Conservation (phyloP, 1,139 yeast genomes). For the Suhomyces ambrosiae region DNA sequence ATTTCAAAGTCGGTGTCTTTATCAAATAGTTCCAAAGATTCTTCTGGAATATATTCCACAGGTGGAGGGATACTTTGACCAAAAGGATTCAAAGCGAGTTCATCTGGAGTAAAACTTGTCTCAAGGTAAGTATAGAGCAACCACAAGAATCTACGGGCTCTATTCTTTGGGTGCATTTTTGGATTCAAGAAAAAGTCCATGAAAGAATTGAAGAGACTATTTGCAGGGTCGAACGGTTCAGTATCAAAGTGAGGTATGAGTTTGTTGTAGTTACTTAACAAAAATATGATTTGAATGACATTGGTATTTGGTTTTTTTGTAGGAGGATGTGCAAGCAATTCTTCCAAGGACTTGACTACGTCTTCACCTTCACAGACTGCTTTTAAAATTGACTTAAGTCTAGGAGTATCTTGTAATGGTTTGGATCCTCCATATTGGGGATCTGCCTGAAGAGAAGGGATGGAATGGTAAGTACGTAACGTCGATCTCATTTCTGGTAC, state of each 20-base stretch:
- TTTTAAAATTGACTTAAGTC: constrained; percentile 85
- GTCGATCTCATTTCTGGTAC: constrained; percentile 97
- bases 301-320: constrained; percentile 48
- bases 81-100: constrained; percentile 65
- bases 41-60: constrained; percentile 41
- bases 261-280: constrained; percentile 66
- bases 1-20: constrained; percentile 72
- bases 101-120: constrained; percentile 59
- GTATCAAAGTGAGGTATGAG: constrained; percentile 34
- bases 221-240: constrained; percentile 8
- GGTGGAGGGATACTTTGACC: constrained; percentile 54
- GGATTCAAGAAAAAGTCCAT: constrained; percentile 68
- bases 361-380: constrained; percentile 62
- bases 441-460: constrained; percentile 82
- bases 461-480: constrained; percentile 87
- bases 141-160: constrained; percentile 83
- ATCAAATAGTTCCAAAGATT: constrained; percentile 51
- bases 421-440: constrained; percentile 56
- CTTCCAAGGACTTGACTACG: constrained; percentile 50
- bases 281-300: constrained; percentile 73
- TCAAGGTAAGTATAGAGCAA: constrained; percentile 77
- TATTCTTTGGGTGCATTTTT: constrained; percentile 54
- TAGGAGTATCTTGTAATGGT: constrained; percentile 92
- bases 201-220: constrained; percentile 27
- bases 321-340: constrained; percentile 41